Evolutionary conservation across 2,329 filamentous ascomycete genomes (phyloP), one percentile per base, ranked within the genome.

Genomic region (Phaeomoniella chlamydospora): DNA sequence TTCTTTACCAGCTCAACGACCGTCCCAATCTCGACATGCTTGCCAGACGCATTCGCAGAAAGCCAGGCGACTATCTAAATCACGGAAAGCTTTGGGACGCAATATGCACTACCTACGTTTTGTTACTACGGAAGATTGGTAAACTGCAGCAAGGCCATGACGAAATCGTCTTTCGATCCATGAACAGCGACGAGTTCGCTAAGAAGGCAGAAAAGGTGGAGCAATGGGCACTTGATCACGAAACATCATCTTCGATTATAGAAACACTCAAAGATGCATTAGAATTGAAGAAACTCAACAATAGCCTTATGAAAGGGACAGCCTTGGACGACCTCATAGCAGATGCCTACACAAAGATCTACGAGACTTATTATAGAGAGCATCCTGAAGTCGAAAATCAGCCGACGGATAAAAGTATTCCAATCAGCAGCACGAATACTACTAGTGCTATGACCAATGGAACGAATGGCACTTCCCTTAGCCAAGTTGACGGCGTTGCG

Each of bases 321-420:
- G 68, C 78, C 6, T 88, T 96, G 31, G 90, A 98, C 49, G 90
- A 98, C 50, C 69, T 96, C n/a, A 81, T 94, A 44, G 81, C 79
- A 15, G 90, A 98, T 56, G 77, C 82, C 34, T 98, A 94, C 55
- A 80, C 83, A 1, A 69, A 75, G 34, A 64, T 93, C 12, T 90
- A 84, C 51, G 67, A 70, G 13, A 72, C 78, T 18, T 61, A 86
- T 34, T 2, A 70, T 70, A 30, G 18, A 18, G 65, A 64, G 3
- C 58, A 85, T 2, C 69, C 71, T 0, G 63, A 64, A 17, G 52
- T 56, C n/a, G 58, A 67, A 32, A 59, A 15, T 56, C 64, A 40
- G 53, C 49, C 51, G 57, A 39, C 56, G 64, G 37, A 64, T 62
- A 44, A 69, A 56, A 45, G 70, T 41, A 47, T 53, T 37, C 44